A percentile compares a stretch with the other conserved stretches of the same genome.
These are phyloP conservation scores for Paraglomus brasilianum DNA, from an alignment of 192 early-diverging fungal species.

Conservation along the genomic window DNA sequence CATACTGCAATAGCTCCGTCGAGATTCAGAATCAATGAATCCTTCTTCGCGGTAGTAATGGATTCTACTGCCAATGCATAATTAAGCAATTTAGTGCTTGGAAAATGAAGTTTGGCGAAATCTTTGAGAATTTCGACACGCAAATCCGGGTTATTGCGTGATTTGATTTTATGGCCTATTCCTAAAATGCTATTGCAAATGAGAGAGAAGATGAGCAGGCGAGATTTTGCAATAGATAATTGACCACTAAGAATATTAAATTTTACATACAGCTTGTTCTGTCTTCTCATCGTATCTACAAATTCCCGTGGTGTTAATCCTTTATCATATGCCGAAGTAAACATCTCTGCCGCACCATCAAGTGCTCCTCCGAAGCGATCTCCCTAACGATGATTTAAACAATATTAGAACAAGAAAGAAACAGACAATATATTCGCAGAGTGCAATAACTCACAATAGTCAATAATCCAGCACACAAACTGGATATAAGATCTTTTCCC, in stretches of 20 bases:
- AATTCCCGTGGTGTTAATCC: conserved; percentile 90
- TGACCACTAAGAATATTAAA: background rate
- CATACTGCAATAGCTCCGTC: conserved; percentile 93
- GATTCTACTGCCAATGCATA: conserved; percentile 93
- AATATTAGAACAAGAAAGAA: background rate
- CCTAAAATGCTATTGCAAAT: conserved; percentile 68
- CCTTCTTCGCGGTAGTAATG: conserved; percentile 97
- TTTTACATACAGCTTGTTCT: conserved; percentile 73
- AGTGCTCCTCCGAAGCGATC: conserved; percentile 97
- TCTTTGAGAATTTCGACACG: conserved; percentile 95
- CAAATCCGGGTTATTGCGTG: conserved; percentile 96
- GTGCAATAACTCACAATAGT: conserved; percentile 61
- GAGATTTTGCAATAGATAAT: background rate
- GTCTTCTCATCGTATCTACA: conserved; percentile 91
- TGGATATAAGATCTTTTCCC: conserved; percentile 96
- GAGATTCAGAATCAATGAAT: conserved; percentile 94
- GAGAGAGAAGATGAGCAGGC: background rate
- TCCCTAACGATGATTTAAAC: conserved; percentile 37
- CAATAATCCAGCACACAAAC: conserved; percentile 89
- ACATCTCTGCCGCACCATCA: conserved; percentile 93
- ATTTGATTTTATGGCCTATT: conserved; percentile 99
- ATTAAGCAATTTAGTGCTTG: conserved; percentile 80
- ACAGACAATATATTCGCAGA: background rate
- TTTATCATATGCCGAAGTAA: conserved; percentile 92
- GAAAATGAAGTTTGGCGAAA: conserved; percentile 87